Base-by-base conservation (phyloP, 108 stramenopile genomes). In the Pseudonitzschia pungens region DNA sequence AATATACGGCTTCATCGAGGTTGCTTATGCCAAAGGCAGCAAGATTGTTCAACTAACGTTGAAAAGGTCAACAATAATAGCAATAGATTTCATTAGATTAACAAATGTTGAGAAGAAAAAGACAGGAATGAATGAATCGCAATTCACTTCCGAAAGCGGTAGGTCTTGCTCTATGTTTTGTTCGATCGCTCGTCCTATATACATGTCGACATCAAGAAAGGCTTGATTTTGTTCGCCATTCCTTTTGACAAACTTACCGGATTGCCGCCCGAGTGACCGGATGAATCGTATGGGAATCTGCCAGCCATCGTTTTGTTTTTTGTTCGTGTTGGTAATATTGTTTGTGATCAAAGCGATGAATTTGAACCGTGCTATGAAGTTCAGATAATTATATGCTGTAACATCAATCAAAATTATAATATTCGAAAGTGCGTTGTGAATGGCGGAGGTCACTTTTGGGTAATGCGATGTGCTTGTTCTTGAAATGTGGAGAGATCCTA, bases 11-110 rank as follows among this genome's bases (percentile, higher is more conserved):
- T 50, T 70, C 81, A 57, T 77, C 80, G 16, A 65, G 20, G 36
- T 41, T 43, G n/a, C 75, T 50, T 36, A 86, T 44, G 7, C 80
- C 86, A 44, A 86, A 59, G 15, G 86, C 86, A 42, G 82, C 79
- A 40, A 79, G 69, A 45, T 74, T 60, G 28, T 60, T 62, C n/a
- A 62, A 16, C 33, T 62, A 16, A 18, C 5, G 10, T 18, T 48
- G 1, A 48, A 1, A 62, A 62, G 40, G 18, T 16, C 9, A 62
- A 62, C 2, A 62, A 62, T 6, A 33, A 62, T 33, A 5, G 40
- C 15, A 62, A 62, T 62, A 5, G 14, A 41, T 18, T 2, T 5
- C n/a, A 28, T 62, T 33, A 62, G 60, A 62, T 62, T 22, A 20
- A 2, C 26, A 5, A 55, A 24, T 24, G 10, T 9, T 2, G 50